These are phyloP conservation scores for Hymenoscyphus scutula DNA, from an alignment of 2,329 filamentous ascomycete genomes.

Conservation along the genomic window DNA sequence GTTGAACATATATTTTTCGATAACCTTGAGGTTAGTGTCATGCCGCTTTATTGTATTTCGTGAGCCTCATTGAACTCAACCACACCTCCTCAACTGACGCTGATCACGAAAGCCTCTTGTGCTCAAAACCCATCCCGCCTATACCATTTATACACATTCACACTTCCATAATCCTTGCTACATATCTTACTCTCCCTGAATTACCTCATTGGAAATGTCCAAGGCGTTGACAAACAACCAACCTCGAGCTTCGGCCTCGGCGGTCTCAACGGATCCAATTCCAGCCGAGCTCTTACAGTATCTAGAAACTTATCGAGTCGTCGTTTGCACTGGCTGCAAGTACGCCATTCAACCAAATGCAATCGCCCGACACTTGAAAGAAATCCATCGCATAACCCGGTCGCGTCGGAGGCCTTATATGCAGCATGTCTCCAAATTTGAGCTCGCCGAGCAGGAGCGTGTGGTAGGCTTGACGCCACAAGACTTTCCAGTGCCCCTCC, in stretches of 20 bases:
- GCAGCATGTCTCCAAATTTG: slow-evolving; percentile 22
- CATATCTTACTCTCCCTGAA: background rate
- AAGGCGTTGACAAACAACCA: background rate
- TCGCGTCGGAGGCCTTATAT: slow-evolving; percentile 23
- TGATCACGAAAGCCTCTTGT: background rate
- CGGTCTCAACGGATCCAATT: background rate
- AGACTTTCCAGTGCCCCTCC: slow-evolving; percentile 32
- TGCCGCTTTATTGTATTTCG: background rate
- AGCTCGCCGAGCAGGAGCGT: slow-evolving; percentile 26
- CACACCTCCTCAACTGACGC: background rate
- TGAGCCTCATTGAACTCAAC: background rate
- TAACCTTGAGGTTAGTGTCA: background rate
- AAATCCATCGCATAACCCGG: slow-evolving; percentile 27
- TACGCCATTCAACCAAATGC: slow-evolving; percentile 30
- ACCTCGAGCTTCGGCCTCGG: background rate
- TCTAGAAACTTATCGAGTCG: slow-evolving; percentile 23
- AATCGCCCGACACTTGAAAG: slow-evolving; percentile 29
- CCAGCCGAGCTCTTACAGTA: slow-evolving; percentile 27
- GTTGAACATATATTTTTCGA: too few relatives aligned
- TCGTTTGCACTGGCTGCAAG: slow-evolving; percentile 29
- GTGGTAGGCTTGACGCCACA: slow-evolving; percentile 20
- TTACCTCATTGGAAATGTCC: background rate
- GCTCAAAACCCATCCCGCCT: background rate
- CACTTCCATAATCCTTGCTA: background rate
- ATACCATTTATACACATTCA: background rate